Percentiles rank a stretch among this genome's conserved stretches.
Evolutionary conservation across 345 rosid species (phyloP).

Genomic region (Populus davidiana): DNA sequence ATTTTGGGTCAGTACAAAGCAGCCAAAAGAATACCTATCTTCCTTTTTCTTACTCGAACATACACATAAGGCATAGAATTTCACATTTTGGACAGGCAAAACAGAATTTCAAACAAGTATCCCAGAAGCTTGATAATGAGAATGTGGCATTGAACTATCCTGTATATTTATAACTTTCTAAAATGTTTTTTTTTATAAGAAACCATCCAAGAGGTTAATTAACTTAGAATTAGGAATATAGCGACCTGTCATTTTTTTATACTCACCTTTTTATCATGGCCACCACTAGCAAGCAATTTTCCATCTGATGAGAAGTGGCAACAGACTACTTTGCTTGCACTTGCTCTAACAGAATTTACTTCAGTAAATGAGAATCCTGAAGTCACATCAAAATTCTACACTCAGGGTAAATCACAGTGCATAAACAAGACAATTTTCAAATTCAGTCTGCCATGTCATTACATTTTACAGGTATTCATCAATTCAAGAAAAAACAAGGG

Average conservation of each 20-base stretch:
- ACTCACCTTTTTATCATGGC: conserved; percentile 92
- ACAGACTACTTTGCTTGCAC: conserved; percentile 68
- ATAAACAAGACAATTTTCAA: conserved; percentile 11
- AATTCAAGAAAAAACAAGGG: background rate
- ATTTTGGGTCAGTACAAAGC: background rate
- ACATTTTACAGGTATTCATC: background rate
- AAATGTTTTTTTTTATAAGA: background rate
- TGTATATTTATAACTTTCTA: background rate
- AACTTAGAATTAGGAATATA: background rate
- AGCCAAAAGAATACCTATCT: background rate
- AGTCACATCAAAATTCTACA: conserved; percentile 13
- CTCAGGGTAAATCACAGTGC: conserved; percentile 15
- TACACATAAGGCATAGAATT: background rate
- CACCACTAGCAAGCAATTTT: conserved; percentile 91
- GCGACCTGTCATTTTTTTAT: conserved; percentile 1
- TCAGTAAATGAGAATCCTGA: conserved; percentile 73
- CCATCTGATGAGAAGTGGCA: conserved; percentile 99
- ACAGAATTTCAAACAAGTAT: background rate
- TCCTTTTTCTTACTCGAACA: background rate
- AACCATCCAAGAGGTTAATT: background rate
- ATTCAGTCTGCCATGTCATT: background rate
- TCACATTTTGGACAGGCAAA: background rate
- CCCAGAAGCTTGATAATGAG: background rate
- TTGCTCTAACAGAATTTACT: conserved; percentile 70
- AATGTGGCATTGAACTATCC: background rate